Base-by-base conservation (phyloP, 2,329 filamentous ascomycete species). In the Chrysoporthe puriensis region DNA sequence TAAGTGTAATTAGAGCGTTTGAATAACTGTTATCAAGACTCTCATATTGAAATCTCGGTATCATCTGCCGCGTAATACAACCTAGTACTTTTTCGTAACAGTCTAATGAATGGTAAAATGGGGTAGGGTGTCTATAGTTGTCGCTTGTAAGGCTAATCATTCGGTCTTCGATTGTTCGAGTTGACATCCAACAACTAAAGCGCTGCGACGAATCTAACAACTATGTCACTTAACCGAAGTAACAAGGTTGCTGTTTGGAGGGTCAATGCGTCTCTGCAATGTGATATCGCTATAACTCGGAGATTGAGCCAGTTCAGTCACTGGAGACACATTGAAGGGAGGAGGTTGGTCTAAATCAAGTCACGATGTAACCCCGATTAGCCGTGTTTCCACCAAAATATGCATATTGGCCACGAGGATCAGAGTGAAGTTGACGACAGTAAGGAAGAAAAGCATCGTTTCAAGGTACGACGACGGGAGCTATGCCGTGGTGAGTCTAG, bases 261-360 rank as follows among this genome's bases (percentile, higher is more conserved):
- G 14, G 21, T 11, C 16, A 16, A 32, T 5, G 36, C 36, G 36
- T 26, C 11, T 32, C 26, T 54, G 50, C 26, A 13, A 54, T 21
- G 50, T 54, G 50, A 54, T 54, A 54, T 26, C 50, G 21, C 50
- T 54, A 54, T 54, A 16, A 16, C 50, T 54, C 50, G 50, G 50
- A 54, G 50, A 54, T 54, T 14, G 50, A 34, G 6, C 50, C 50
- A 32, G 8, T 54, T 54, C 50, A 14, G 50, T 54, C 50, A 54
- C 13, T 32, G 26, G 50, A 16, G 21, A 54, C 13, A 1, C 48
- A 7, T 54, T 21, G 50, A 32, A 26, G 50, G 14, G 50, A 34
- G 50, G 21, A 13, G 32, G 13, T 11, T 32, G 32, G 50, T 54
- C 21, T 54, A 16, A 1, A 32, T 21, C 4, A 32, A 16, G 0